Conservation (phyloP, 768 basidiomycete genomes). For the Suillus lakei region DNA sequence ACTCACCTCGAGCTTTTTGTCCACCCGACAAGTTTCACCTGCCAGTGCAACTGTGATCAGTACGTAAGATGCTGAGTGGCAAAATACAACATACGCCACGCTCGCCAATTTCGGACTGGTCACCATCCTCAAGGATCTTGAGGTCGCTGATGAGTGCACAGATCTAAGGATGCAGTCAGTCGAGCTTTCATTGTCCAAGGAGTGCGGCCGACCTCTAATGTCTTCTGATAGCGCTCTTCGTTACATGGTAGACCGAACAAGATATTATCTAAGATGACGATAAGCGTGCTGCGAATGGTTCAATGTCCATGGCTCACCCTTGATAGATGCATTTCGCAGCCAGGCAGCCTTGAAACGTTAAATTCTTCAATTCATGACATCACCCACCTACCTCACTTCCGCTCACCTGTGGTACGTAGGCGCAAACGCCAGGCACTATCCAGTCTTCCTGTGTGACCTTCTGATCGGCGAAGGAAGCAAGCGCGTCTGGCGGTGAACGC, state of each 20-base stretch:
- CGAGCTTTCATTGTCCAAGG: neutral
- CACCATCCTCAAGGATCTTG: slow-evolving; percentile 85
- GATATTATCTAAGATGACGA: slow-evolving; percentile 58
- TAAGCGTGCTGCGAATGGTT: neutral
- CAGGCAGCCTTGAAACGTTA: slow-evolving; percentile 53
- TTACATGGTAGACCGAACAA: slow-evolving; percentile 79
- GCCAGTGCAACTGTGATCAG: neutral
- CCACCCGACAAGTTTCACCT: slow-evolving; percentile 52
- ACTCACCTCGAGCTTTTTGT: slow-evolving; percentile 67
- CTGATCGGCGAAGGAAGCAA: slow-evolving; percentile 61
- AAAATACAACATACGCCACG: slow-evolving; percentile 58
- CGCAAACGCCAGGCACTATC: slow-evolving; percentile 79
- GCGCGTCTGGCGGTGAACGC: slow-evolving; percentile 79
- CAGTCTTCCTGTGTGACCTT: slow-evolving; percentile 60
- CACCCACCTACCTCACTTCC: slow-evolving; percentile 21
- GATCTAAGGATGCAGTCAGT: slow-evolving; percentile 1
- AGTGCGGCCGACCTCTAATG: slow-evolving; percentile 60
- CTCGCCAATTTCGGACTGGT: slow-evolving; percentile 88
- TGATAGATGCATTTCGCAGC: slow-evolving; percentile 76
- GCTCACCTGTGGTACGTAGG: slow-evolving; percentile 82
- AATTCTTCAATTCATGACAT: slow-evolving; percentile 43
- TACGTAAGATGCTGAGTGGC: neutral
- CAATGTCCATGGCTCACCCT: slow-evolving; percentile 33
- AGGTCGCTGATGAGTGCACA: slow-evolving; percentile 77
- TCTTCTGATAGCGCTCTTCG: slow-evolving; percentile 74